Evolutionary conservation across 2,329 filamentous ascomycete genomes (phyloP).

Genomic region (Colletotrichum navitas): DNA sequence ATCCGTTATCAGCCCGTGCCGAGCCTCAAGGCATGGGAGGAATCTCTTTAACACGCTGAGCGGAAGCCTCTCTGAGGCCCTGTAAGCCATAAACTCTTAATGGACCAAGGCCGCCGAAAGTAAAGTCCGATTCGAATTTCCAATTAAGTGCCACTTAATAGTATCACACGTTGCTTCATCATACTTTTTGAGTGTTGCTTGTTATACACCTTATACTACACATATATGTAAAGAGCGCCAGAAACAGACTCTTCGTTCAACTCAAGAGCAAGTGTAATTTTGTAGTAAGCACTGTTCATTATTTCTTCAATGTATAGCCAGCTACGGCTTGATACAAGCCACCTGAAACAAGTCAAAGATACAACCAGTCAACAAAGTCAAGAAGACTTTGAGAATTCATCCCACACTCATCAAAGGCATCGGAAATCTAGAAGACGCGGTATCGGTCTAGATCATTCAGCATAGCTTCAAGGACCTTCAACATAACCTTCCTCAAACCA

Average conservation of each 20-base stretch:
- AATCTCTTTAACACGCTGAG: conserved; percentile 41
- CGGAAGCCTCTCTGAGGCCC: conserved; percentile 22
- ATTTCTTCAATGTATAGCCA: conserved; percentile 51
- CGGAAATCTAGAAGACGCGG: conserved; percentile 53
- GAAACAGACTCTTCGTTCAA: conserved; percentile 52
- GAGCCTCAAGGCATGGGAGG: conserved; percentile 51
- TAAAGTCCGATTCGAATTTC: conserved; percentile 54
- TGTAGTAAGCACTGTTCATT: conserved; percentile 25
- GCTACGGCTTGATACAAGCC: conserved; percentile 61
- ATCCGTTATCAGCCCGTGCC: too few species aligned
- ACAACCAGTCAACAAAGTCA: conserved; percentile 46
- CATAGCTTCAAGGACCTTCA: conserved; percentile 54
- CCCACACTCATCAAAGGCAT: conserved; percentile 22
- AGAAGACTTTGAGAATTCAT: conserved; percentile 48
- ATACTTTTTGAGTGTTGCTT: too few species aligned
- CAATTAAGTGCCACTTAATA: too few species aligned
- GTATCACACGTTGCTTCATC: too few species aligned
- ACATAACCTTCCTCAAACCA: conserved; percentile 56
- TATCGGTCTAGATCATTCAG: conserved; percentile 49
- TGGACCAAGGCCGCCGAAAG: conserved; percentile 52
- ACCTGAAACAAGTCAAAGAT: conserved; percentile 51
- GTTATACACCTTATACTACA: conserved; percentile 41
- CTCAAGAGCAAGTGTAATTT: conserved; percentile 50
- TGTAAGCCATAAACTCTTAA: conserved; percentile 32
- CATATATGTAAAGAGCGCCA: conserved; percentile 51